phyloP scores from a whole-genome alignment of 202 grass and related monocot genomes.

The Bolboschoenoplectus hybrid region DNA sequence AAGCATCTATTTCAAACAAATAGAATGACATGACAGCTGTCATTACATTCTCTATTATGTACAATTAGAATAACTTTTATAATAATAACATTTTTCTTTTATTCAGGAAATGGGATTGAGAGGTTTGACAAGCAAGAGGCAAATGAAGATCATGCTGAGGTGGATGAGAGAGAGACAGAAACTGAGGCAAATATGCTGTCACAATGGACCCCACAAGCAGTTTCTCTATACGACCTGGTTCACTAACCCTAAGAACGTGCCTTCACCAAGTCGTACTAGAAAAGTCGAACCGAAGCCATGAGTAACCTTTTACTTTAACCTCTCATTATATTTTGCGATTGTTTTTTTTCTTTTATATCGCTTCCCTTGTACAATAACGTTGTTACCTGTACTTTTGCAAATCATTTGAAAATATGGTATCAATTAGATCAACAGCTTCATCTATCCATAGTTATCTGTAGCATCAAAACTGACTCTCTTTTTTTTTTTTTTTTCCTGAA shows the following conservation, averaged over 20 bases:
- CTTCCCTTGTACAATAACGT: neutral
- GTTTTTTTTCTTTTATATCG: neutral
- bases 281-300: slow-evolving; percentile 29
- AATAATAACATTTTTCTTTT: neutral
- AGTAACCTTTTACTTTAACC: neutral
- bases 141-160: slow-evolving; percentile 87
- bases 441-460: neutral
- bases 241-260: slow-evolving; percentile 77
- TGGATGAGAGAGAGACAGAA: slow-evolving; percentile 97
- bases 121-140: slow-evolving; percentile 72
- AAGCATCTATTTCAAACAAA: neutral
- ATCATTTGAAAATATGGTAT: neutral
- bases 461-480: neutral
- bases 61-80: neutral
- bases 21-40: neutral
- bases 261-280: slow-evolving; percentile 20
- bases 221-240: slow-evolving; percentile 98
- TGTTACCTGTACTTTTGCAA: neutral
- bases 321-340: neutral
- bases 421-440: neutral
- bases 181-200: slow-evolving; percentile 75
- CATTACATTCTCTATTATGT: neutral
- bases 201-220: slow-evolving; percentile 78
- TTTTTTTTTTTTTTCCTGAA: neutral
- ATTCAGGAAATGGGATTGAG: slow-evolving; percentile 62